phyloP scores from a whole-genome alignment of 768 basidiomycete species.

The Rhodotorula taiwanensis region DNA sequence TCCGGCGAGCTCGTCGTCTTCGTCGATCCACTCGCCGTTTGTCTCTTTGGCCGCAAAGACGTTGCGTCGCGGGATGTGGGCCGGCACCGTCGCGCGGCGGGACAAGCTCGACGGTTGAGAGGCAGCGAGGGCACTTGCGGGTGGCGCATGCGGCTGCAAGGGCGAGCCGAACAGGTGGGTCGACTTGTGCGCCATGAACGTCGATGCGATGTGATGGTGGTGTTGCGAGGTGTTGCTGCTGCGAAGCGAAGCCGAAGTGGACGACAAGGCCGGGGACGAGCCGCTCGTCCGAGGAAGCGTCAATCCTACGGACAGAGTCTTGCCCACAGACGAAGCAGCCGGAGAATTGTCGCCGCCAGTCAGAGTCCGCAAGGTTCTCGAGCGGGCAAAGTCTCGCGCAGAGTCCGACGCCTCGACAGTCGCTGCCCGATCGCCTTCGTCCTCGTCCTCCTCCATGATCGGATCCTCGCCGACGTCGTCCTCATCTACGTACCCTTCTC shows the following conservation, averaged over 20 bases:
- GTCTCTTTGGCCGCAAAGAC: slow-evolving; percentile 23
- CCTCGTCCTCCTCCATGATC: neutral
- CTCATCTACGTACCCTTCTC: slow-evolving; percentile 13
- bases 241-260: neutral
- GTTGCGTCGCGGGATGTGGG: slow-evolving; percentile 14
- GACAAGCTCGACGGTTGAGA: neutral
- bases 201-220: slow-evolving; percentile 6
- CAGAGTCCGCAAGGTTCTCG: neutral
- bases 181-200: slow-evolving; percentile 39
- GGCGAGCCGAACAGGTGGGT: slow-evolving; percentile 40
- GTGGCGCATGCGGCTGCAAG: slow-evolving; percentile 11
- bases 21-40: slow-evolving; percentile 31
- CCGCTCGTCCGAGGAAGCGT: too few species aligned
- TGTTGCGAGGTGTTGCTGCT: neutral
- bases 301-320: too few species aligned
- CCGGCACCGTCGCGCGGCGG: neutral
- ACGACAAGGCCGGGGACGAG: too few species aligned
- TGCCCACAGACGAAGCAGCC: too few species aligned
- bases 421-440: neutral
- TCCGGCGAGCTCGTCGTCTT: slow-evolving; percentile 22
- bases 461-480: slow-evolving; percentile 4
- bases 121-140: neutral
- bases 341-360: too few species aligned
- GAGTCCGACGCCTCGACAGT: slow-evolving; percentile 2
- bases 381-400: slow-evolving; percentile 1